Evolutionary conservation across 192 early-diverging fungal genomes (phyloP), one percentile per base, ranked within the genome.

Genomic region (Geranomyces variabilis): DNA sequence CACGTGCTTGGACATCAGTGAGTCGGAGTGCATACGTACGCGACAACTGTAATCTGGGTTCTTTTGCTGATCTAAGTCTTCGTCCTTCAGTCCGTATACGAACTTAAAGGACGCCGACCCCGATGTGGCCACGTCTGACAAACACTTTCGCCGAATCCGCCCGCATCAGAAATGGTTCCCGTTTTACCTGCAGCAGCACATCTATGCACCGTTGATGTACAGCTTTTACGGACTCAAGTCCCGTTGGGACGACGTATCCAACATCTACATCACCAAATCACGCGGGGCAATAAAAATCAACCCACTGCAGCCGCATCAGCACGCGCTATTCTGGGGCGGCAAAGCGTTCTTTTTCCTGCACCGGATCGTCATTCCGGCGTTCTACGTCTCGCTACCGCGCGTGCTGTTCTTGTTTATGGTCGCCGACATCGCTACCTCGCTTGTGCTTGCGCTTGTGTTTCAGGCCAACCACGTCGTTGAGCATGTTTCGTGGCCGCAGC

Each of bases 381-480:
- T 80, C 47, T 53, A 26, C 51, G 28, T 80, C 36, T 70, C 81
- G 1, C 49, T 74, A 0, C 17, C 49, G 19, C 77, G 78, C 33
- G 78, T 80, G 8, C 49, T 81, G n/a, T 8, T 70, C 22, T 60
- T 87, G 33, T 82, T 85, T 60, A 64, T 77, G 1, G 60, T 83
- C 14, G 71, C 85, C 15, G 85, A 87, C 55, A 46, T 81, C 64
- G 64, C 83, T 0, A 66, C 83, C 19, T 79, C 79, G 19, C 83
- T 83, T 55, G 84, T 82, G 79, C 74, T 87, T 33, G 80, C 85
- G 1, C 67, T 85, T 30, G 80, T 82, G 44, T 87, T 87, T 73
- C 85, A 87, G 69, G 85, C 83, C 2, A 87, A 87, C 77, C 85
- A 87, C 49, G 85, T 87, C 7, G 85, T 87, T 0, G 76, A 77